Conservation (phyloP, 495 filamentous ascomycete genomes). For the Amorphotheca resinae region DNA sequence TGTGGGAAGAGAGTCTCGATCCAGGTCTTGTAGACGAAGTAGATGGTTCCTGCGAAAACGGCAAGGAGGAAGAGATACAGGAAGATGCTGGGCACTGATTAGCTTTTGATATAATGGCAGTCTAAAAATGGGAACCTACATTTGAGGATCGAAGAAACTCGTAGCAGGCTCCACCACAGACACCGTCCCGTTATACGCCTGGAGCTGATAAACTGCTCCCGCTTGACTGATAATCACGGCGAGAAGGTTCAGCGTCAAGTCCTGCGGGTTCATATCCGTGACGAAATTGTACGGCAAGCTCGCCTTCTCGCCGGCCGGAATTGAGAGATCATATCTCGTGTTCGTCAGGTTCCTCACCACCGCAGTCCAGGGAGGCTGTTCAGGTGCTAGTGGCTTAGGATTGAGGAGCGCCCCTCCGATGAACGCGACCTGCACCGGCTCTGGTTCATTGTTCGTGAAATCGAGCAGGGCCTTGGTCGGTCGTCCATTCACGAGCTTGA, state of each 20-base stretch:
- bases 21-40: slow-evolving; percentile 98
- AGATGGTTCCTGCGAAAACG: slow-evolving; percentile 64
- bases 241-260: slow-evolving; percentile 61
- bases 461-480: slow-evolving; percentile 73
- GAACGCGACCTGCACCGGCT: slow-evolving; percentile 61
- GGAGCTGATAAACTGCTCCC: slow-evolving; percentile 58
- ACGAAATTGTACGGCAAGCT: slow-evolving; percentile 71
- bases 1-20: slow-evolving; percentile 93
- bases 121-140: slow-evolving; percentile 42
- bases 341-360: slow-evolving; percentile 77
- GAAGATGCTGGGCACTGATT: slow-evolving; percentile 58
- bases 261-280: slow-evolving; percentile 88
- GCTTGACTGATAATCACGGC: slow-evolving; percentile 57
- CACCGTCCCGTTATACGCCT: slow-evolving; percentile 78
- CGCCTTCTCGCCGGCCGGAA: slow-evolving; percentile 67
- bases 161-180: slow-evolving; percentile 84
- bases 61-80: slow-evolving; percentile 84
- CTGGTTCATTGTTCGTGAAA: slow-evolving; percentile 72
- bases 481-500: slow-evolving; percentile 89
- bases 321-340: slow-evolving; percentile 55
- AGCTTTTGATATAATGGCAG: slow-evolving; percentile 25
- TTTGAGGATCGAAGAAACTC: slow-evolving; percentile 90
- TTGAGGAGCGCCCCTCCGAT: slow-evolving; percentile 67
- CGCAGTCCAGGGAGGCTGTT: slow-evolving; percentile 37
- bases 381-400: slow-evolving; percentile 31